Percentiles rank a stretch among this genome's conserved stretches.
Conservation (phyloP, 305 asterid genomes). For the Fraxinus latifolia region DNA sequence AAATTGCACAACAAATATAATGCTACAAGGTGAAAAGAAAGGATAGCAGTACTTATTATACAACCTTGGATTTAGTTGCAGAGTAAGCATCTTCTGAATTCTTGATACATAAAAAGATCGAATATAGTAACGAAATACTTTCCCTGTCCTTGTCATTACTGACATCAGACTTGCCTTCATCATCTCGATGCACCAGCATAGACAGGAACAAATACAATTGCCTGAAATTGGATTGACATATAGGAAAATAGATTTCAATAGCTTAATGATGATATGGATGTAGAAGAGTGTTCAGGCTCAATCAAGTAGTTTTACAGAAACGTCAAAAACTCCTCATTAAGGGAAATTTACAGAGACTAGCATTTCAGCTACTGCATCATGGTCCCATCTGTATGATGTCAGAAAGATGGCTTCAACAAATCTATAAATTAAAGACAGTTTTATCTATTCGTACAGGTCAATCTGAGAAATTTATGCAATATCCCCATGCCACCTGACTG, state of each 20-base stretch:
- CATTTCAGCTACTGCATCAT: slow-evolving; percentile 4
- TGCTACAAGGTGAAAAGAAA: slow-evolving; percentile 18
- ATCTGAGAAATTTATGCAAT: slow-evolving; percentile 13
- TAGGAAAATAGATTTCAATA: neutral
- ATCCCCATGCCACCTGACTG: slow-evolving; percentile 3
- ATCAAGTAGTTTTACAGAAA: slow-evolving; percentile 20
- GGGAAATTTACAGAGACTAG: slow-evolving; percentile 10
- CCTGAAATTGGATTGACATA: slow-evolving; percentile 48
- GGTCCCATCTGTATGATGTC: neutral
- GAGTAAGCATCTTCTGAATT: slow-evolving; percentile 73
- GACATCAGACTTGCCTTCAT: slow-evolving; percentile 66
- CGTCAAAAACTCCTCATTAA: neutral
- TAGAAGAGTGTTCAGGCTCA: slow-evolving; percentile 2
- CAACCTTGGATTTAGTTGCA: slow-evolving; percentile 75
- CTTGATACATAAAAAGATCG: slow-evolving; percentile 67
- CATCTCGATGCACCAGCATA: slow-evolving; percentile 80
- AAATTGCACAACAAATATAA: neutral
- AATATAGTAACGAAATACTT: slow-evolving; percentile 47
- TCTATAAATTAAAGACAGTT: slow-evolving; percentile 17
- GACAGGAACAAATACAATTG: slow-evolving; percentile 74
- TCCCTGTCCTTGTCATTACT: slow-evolving; percentile 66
- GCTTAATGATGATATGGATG: neutral
- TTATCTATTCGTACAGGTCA: slow-evolving; percentile 7
- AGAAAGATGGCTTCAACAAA: slow-evolving; percentile 9
- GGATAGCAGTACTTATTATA: slow-evolving; percentile 19